Conservation (phyloP, 106 monocot genomes). For the Allium cepa region DNA sequence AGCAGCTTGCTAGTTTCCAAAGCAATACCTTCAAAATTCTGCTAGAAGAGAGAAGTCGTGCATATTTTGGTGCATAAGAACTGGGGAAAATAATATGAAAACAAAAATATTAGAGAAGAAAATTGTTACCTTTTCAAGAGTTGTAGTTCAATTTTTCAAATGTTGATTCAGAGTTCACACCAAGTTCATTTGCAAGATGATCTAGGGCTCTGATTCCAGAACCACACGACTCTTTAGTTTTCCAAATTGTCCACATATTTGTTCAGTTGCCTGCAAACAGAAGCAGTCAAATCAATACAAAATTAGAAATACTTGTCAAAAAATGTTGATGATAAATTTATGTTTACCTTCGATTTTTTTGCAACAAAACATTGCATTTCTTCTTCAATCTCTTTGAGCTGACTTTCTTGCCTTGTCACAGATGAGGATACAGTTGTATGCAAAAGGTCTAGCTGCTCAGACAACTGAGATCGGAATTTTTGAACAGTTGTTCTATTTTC, state of each 20-base stretch:
- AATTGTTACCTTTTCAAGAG: conserved; percentile 49
- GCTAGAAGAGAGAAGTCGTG: not conserved
- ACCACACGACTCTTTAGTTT: conserved; percentile 53
- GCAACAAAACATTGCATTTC: conserved; percentile 48
- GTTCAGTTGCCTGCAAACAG: conserved; percentile 30
- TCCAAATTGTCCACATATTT: conserved; percentile 39
- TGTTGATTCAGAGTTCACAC: conserved; percentile 47
- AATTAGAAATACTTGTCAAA: not conserved
- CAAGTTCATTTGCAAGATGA: conserved; percentile 69
- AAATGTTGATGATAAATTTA: too few species aligned
- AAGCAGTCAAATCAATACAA: too few species aligned
- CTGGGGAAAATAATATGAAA: not conserved
- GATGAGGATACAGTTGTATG: too few species aligned
- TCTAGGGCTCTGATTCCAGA: conserved; percentile 57
- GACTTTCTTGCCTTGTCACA: conserved; percentile 37
- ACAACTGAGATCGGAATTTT: too few species aligned
- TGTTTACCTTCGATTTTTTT: too few species aligned
- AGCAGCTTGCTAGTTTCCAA: conserved; percentile 53
- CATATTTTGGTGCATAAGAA: not conserved
- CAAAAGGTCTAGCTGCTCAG: too few species aligned
- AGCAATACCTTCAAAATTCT: conserved; percentile 57
- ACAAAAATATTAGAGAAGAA: not conserved
- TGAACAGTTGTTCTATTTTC: too few species aligned
- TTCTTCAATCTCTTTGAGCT: conserved; percentile 55
- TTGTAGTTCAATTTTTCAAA: conserved; percentile 43